phyloP scores from a whole-genome alignment of 1,284 basidiomycete species.

The Agaricales sp. region DNA sequence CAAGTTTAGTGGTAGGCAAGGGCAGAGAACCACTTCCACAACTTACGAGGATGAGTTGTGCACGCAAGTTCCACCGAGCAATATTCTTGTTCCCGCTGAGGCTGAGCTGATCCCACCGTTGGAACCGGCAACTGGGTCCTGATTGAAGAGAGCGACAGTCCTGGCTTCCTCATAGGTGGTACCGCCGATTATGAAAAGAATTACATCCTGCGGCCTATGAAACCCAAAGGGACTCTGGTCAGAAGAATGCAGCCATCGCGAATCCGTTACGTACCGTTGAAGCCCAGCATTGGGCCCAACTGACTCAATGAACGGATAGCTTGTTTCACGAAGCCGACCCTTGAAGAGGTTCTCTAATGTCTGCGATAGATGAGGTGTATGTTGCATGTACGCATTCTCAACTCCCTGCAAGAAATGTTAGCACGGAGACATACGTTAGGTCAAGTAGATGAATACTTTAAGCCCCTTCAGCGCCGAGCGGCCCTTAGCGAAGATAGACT shows the following conservation, averaged over 20 bases:
- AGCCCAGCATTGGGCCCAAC: slow-evolving; percentile 55
- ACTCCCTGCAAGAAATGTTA: slow-evolving; percentile 57
- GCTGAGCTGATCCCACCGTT: slow-evolving; percentile 35
- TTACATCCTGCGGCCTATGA: slow-evolving; percentile 90
- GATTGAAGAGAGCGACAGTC: slow-evolving; percentile 76
- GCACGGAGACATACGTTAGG: slow-evolving; percentile 1
- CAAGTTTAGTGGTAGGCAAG: slow-evolving; percentile 10
- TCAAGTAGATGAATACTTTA: slow-evolving; percentile 42
- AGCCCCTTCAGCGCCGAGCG: slow-evolving; percentile 92
- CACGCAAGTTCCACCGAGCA: slow-evolving; percentile 87
- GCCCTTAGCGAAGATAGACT: slow-evolving; percentile 90
- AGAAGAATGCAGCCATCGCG: slow-evolving; percentile 5
- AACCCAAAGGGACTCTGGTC: slow-evolving; percentile 3
- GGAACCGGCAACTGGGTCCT: slow-evolving; percentile 45
- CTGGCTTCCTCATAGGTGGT: slow-evolving; percentile 91
- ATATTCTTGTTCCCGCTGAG: slow-evolving; percentile 55
- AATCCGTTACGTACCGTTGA: slow-evolving; percentile 42
- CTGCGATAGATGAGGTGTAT: slow-evolving; percentile 87
- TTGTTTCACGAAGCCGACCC: slow-evolving; percentile 78
- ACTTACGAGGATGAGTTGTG: slow-evolving; percentile 84
- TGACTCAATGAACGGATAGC: slow-evolving; percentile 83
- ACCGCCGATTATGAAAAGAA: slow-evolving; percentile 91
- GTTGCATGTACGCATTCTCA: slow-evolving; percentile 99
- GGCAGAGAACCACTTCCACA: slow-evolving; percentile 4
- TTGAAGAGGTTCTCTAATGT: slow-evolving; percentile 88